Evolutionary conservation across 768 basidiomycete species (phyloP).

Genomic region (Russula abietina): DNA sequence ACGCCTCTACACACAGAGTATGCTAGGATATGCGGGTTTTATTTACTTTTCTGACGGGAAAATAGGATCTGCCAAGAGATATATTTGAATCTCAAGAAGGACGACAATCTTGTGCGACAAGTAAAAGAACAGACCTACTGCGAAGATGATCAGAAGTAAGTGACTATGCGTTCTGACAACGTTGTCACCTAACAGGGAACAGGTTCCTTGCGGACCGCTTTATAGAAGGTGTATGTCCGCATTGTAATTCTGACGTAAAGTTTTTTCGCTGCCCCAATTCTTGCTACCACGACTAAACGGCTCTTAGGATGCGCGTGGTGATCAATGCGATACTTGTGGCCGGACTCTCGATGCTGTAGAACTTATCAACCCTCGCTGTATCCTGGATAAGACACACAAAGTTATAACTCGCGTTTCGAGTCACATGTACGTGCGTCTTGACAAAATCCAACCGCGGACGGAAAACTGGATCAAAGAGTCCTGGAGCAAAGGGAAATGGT

Average conservation of each 20-base stretch:
- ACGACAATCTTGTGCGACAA: slow-evolving; percentile 73
- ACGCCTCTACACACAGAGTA: slow-evolving; percentile 86
- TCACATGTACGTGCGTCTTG: slow-evolving; percentile 89
- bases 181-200: slow-evolving; percentile 17
- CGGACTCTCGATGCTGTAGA: slow-evolving; percentile 91
- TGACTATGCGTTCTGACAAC: slow-evolving; percentile 1
- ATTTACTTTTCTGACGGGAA: not conserved
- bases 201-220: slow-evolving; percentile 96
- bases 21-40: slow-evolving; percentile 23
- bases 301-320: slow-evolving; percentile 85
- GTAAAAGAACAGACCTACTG: slow-evolving; percentile 93
- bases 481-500: slow-evolving; percentile 84
- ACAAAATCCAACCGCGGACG: slow-evolving; percentile 71
- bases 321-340: slow-evolving; percentile 94
- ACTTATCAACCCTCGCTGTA: slow-evolving; percentile 90
- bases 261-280: not conserved
- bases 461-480: slow-evolving; percentile 86
- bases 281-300: not conserved
- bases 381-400: slow-evolving; percentile 73
- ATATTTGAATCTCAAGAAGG: slow-evolving; percentile 75
- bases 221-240: slow-evolving; percentile 96
- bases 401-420: slow-evolving; percentile 71
- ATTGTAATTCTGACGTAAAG: slow-evolving; percentile 76
- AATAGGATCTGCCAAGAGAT: slow-evolving; percentile 84
- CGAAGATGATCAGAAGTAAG: slow-evolving; percentile 80